A percentile compares a stretch with the other conserved stretches of the same genome.
These are phyloP conservation scores for Dendryphion nanum DNA, from an alignment of 2,329 filamentous ascomycete species.

Conservation along the genomic window DNA sequence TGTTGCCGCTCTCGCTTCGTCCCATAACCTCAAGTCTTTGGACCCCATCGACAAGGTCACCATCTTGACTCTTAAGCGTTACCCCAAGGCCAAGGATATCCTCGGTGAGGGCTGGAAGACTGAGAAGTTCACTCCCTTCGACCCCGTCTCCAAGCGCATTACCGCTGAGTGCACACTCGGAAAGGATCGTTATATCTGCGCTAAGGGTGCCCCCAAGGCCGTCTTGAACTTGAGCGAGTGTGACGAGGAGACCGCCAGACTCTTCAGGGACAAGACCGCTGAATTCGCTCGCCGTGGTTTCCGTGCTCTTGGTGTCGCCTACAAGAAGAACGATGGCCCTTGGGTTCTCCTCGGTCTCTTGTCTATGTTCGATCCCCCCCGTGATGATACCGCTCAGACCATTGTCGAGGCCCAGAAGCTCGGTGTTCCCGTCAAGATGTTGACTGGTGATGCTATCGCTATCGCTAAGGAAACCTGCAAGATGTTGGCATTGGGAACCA, in stretches of 20 bases:
- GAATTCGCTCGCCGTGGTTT: conserved; percentile 79
- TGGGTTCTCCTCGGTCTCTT: conserved; percentile 75
- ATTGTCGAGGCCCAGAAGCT: conserved; percentile 74
- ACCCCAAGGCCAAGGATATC: conserved; percentile 75
- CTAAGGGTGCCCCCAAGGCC: conserved; percentile 76
- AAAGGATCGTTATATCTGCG: conserved; percentile 68
- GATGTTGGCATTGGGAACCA: conserved; percentile 75
- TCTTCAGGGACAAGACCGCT: conserved; percentile 70
- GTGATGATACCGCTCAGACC: conserved; percentile 76
- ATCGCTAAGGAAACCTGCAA: conserved; percentile 82
- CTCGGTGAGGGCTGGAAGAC: conserved; percentile 73
- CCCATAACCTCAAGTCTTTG: conserved; percentile 75
- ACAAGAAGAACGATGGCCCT: conserved; percentile 72
- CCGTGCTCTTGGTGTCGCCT: conserved; percentile 75
- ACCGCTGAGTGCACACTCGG: conserved; percentile 68
- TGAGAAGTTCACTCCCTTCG: conserved; percentile 75
- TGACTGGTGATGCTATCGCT: conserved; percentile 76
- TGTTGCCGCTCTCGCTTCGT: conserved; percentile 72
- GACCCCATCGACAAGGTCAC: conserved; percentile 80
- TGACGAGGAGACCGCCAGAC: conserved; percentile 60
- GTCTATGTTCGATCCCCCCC: conserved; percentile 77
- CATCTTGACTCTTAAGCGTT: conserved; percentile 71
- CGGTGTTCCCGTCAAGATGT: conserved; percentile 77
- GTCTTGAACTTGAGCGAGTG: conserved; percentile 69
- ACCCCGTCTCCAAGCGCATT: conserved; percentile 78